phyloP scores from a whole-genome alignment of 2,329 filamentous ascomycete genomes.

The Fusarium longipes region DNA sequence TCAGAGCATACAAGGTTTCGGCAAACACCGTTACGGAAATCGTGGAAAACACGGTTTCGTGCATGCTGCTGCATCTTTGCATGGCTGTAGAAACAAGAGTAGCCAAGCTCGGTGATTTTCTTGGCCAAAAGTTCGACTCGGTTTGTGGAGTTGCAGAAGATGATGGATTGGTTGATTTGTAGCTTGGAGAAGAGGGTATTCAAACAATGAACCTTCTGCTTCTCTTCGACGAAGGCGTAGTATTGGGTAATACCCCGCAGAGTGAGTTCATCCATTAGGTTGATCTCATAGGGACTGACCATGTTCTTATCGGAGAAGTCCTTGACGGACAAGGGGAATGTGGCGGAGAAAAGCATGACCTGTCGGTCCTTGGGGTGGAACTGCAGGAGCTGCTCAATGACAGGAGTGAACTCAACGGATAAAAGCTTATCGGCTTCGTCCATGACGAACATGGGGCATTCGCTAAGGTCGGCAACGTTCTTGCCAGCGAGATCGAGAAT shows the following conservation, averaged over 20 bases:
- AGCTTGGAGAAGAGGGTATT: slow-evolving; percentile 99
- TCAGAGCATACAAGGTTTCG: slow-evolving; percentile 98
- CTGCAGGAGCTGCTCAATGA: slow-evolving; percentile 93
- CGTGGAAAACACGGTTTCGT: slow-evolving; percentile 98
- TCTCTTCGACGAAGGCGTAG: slow-evolving; percentile 99
- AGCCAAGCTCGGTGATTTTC: slow-evolving; percentile 98
- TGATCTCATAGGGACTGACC: slow-evolving; percentile 96
- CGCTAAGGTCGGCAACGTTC: slow-evolving; percentile 93
- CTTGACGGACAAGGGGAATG: slow-evolving; percentile 97
- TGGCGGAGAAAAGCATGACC: slow-evolving; percentile 99
- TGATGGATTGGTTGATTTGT: slow-evolving; percentile 99
- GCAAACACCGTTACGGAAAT: slow-evolving; percentile 97
- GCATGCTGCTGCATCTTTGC: slow-evolving; percentile 97
- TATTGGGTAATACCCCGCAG: slow-evolving; percentile 98
- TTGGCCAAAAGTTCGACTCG: slow-evolving; percentile 97
- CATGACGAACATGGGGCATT: slow-evolving; percentile 99
- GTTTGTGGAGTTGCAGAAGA: slow-evolving; percentile 99
- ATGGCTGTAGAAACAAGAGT: slow-evolving; percentile 99
- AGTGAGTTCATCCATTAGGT: slow-evolving; percentile 98
- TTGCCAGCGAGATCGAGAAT: slow-evolving; percentile 97
- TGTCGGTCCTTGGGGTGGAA: slow-evolving; percentile 98
- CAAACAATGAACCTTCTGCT: slow-evolving; percentile 98
- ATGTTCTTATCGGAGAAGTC: slow-evolving; percentile 99
- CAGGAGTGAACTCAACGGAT: slow-evolving; percentile 95
- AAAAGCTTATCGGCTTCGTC: slow-evolving; percentile 98